phyloP scores from a whole-genome alignment of 2,329 filamentous ascomycete species.

The Diatrype stigma region DNA sequence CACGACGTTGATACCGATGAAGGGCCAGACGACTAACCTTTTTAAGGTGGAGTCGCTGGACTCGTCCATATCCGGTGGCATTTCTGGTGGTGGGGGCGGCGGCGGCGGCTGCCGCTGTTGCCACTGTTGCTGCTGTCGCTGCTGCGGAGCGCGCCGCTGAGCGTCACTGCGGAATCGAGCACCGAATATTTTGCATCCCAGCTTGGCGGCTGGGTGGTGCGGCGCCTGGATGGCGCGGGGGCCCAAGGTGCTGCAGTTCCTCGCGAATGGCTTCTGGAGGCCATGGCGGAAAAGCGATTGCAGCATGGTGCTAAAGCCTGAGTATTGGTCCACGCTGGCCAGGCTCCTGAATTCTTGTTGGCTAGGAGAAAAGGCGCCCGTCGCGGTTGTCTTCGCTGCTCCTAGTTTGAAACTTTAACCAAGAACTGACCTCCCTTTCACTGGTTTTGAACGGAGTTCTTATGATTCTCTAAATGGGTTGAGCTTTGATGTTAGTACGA shows the following conservation, averaged over 20 bases:
- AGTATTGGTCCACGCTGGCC: too few relatives aligned
- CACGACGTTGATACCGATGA: conserved; percentile 5
- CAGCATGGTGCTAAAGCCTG: neutral
- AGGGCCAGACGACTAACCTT: conserved; percentile 1
- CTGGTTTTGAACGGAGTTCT: too few relatives aligned
- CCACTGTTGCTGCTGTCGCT: too few relatives aligned
- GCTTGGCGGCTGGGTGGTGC: neutral
- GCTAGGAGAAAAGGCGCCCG: too few relatives aligned
- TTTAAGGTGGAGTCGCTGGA: neutral
- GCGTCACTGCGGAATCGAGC: neutral
- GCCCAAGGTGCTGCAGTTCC: neutral
- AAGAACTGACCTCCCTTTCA: too few relatives aligned
- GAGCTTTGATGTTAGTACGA: too few relatives aligned
- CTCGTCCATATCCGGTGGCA: neutral
- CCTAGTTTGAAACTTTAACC: too few relatives aligned
- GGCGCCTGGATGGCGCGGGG: too few relatives aligned
- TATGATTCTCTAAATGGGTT: too few relatives aligned
- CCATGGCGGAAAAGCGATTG: neutral
- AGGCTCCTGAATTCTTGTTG: too few relatives aligned
- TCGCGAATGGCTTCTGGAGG: neutral
- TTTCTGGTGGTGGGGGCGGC: neutral
- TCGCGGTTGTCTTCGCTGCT: too few relatives aligned
- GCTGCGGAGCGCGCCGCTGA: neutral
- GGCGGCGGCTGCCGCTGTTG: neutral
- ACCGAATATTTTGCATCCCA: neutral